Evolutionary conservation across 495 filamentous ascomycete genomes (phyloP), one percentile per base, ranked within the genome.

Genomic region (Hypoxylon lenormandii): DNA sequence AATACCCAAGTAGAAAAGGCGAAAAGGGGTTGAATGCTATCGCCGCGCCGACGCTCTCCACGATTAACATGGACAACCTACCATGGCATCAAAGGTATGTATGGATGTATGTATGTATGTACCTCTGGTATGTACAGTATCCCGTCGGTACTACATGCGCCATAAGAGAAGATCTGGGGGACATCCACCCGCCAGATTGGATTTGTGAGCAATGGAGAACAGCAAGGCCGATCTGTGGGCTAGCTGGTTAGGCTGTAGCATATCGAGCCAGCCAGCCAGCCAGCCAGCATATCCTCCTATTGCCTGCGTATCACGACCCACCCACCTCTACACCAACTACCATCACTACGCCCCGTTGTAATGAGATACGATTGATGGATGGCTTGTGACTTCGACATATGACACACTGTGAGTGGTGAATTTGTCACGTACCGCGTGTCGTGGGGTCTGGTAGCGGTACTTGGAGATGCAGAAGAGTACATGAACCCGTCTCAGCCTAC

Each of bases 331-430:
- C 11, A 56, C 6, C 45, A 45, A 21, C 42, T 3, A 42, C 8
- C 54, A 47, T 60, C 60, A 48, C 60, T 48, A 40, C 57, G 57
- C 61, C 57, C 67, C 30, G 28, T 70, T 61, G 7, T 28, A 57
- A 61, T 70, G 57, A 58, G 56, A 22, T 64, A 59, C 59, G 46
- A 42, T 47, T 37, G 28, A 43, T 18, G 13, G 57, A 52, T 58
- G 71, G 70, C 73, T 72, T 66, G 70, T 76, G 73, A 76, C 71
- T 74, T 66, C 46, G 30, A 52, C 73, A 43, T 61, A 66, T 66
- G 73, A 69, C 73, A 74, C 58, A 64, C 61, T 55, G 51, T 52
- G 64, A 47, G 40, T 69, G 59, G 73, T 52, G 49, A 52, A 49
- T 40, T 22, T 55, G 56, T 13, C 36, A 50, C 64, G 73, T 76